These are phyloP conservation scores for Leucocoprinus sp. DNA, from an alignment of 768 basidiomycete genomes.

Conservation along the genomic window DNA sequence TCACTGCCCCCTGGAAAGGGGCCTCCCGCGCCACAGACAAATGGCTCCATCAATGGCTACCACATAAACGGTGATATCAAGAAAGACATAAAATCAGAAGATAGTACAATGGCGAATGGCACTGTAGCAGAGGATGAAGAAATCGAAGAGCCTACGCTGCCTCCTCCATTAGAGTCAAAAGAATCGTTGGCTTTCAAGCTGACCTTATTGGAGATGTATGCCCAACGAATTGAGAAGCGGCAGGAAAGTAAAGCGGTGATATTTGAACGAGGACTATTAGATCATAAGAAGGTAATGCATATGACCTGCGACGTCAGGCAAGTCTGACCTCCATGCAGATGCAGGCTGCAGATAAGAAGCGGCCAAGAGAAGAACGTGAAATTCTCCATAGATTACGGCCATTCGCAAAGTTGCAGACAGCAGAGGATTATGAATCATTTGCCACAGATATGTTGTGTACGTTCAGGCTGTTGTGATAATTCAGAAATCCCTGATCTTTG, in stretches of 20 bases:
- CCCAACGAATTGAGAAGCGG: conserved; percentile 79
- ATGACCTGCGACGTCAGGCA: not conserved
- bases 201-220: conserved; percentile 84
- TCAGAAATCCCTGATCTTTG: conserved; percentile 2
- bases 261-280: conserved; percentile 84
- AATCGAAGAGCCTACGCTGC: conserved; percentile 57
- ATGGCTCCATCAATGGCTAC: conserved; percentile 39
- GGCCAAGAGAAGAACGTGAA: conserved; percentile 86
- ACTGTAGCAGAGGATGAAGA: conserved; percentile 49
- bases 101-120: conserved; percentile 39
- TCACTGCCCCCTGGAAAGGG: conserved; percentile 30
- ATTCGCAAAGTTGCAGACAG: conserved; percentile 85
- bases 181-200: conserved; percentile 86
- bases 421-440: conserved; percentile 85
- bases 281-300: conserved; percentile 84
- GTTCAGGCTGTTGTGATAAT: conserved; percentile 18
- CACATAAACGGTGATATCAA: conserved; percentile 33
- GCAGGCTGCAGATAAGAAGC: conserved; percentile 86
- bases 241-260: conserved; percentile 81
- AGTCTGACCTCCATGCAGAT: conserved; percentile 42
- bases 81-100: conserved; percentile 36
- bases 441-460: conserved; percentile 84
- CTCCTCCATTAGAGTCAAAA: conserved; percentile 74
- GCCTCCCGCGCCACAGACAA: conserved; percentile 21
- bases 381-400: conserved; percentile 83